These are phyloP conservation scores for Quillaja saponaria DNA, from an alignment of 306 rosid species.

Conservation along the genomic window DNA sequence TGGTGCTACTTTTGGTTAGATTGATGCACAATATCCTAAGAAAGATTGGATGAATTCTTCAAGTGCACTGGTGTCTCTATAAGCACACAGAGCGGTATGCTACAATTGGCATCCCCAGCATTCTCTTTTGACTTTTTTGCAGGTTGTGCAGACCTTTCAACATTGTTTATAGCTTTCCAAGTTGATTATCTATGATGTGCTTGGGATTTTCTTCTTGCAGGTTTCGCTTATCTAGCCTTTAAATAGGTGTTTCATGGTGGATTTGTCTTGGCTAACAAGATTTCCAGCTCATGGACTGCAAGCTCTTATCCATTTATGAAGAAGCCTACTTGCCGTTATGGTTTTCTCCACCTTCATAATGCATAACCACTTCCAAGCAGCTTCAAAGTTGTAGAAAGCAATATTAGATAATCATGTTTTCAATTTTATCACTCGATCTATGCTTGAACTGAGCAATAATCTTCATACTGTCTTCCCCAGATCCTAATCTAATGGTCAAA, in stretches of 20 bases:
- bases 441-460: not conserved
- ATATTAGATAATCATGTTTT: not conserved
- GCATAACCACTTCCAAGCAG: constrained; percentile 6
- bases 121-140: constrained; percentile 20
- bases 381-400: not conserved
- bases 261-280: not conserved
- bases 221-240: not conserved
- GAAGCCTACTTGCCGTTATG: not conserved
- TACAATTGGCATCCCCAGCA: too few species aligned
- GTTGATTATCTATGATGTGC: not conserved
- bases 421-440: not conserved
- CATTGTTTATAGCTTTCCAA: constrained; percentile 12
- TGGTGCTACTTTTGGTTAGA: too few species aligned
- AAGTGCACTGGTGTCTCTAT: too few species aligned
- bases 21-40: too few species aligned
- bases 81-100: too few species aligned
- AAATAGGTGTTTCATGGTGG: not conserved
- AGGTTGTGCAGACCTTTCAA: constrained; percentile 22
- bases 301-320: not conserved
- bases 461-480: not conserved
- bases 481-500: constrained; percentile 7
- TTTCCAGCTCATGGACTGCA: not conserved
- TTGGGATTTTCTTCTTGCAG: not conserved
- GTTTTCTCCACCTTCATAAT: constrained; percentile 12
- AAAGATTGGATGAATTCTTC: too few species aligned